Evolutionary conservation across 768 basidiomycete species (phyloP).

Genomic region (Thelephora aurantiotincta): DNA sequence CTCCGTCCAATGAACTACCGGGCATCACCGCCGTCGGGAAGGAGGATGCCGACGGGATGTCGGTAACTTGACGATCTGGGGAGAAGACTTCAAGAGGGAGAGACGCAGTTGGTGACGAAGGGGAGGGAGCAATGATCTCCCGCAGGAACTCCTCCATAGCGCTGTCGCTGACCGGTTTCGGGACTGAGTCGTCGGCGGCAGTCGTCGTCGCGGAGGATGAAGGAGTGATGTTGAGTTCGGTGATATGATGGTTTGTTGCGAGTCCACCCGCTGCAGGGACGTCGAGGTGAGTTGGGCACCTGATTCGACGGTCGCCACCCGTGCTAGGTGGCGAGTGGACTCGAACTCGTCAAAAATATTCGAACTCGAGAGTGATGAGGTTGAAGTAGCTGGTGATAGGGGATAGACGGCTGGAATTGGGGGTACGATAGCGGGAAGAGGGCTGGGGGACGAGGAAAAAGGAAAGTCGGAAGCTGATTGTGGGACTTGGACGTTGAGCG

Average conservation of each 20-base stretch:
- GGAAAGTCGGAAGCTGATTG: conserved; percentile 13
- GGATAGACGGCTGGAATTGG: conserved; percentile 18
- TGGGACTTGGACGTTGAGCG: conserved; percentile 26
- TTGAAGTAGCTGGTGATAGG: conserved; percentile 16
- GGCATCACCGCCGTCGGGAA: conserved; percentile 10
- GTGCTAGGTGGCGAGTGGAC: conserved; percentile 95
- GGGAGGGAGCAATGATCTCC: conserved; percentile 50
- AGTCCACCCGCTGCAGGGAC: conserved; percentile 92
- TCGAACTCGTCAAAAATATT: conserved; percentile 26
- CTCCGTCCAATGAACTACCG: conserved; percentile 20
- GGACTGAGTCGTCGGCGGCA: conserved; percentile 8
- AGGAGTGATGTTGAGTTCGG: conserved; percentile 24
- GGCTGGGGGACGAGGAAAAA: conserved; percentile 9
- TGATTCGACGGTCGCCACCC: conserved; percentile 72
- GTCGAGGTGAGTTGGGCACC: conserved; percentile 35
- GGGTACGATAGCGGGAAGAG: conserved; percentile 19
- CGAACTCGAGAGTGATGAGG: conserved; percentile 17
- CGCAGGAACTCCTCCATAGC: conserved; percentile 57
- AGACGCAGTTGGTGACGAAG: conserved; percentile 19
- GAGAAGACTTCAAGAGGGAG: conserved; percentile 14
- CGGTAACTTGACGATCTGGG: conserved; percentile 11
- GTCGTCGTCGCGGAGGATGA: conserved; percentile 8
- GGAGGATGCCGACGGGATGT: conserved; percentile 12
- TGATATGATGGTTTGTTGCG: conserved; percentile 16
- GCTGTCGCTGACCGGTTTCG: conserved; percentile 34